These are phyloP conservation scores for Theobroma grandiflorum DNA, from an alignment of 441 rosid genomes.

Conservation along the genomic window DNA sequence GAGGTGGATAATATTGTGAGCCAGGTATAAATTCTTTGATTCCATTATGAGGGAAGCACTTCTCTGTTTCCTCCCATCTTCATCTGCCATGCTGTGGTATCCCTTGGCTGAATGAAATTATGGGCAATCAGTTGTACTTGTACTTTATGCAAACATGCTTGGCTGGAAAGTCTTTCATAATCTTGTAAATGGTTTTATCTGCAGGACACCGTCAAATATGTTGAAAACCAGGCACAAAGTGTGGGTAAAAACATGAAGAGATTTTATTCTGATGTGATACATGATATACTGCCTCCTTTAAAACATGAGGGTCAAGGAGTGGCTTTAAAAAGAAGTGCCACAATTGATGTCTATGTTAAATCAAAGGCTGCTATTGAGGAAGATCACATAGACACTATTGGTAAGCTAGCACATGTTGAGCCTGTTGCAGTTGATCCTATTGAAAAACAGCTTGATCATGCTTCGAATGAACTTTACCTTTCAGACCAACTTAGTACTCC, in stretches of 20 bases:
- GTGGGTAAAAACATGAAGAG: constrained; percentile 53
- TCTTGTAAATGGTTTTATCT: constrained; percentile 32
- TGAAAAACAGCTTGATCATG: constrained; percentile 27
- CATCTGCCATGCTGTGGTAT: constrained; percentile 3
- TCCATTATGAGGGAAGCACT: not conserved
- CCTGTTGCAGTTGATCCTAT: constrained; percentile 26
- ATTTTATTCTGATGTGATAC: constrained; percentile 51
- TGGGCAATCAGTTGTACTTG: not conserved
- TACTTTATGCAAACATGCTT: not conserved
- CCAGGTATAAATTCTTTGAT: constrained; percentile 42
- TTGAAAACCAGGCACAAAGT: constrained; percentile 54
- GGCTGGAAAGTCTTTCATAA: not conserved
- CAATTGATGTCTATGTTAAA: constrained; percentile 25
- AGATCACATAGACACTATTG: constrained; percentile 21
- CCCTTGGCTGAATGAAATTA: not conserved
- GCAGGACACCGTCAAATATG: constrained; percentile 60
- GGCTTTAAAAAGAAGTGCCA: constrained; percentile 33
- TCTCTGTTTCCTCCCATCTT: not conserved
- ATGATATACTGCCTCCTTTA: constrained; percentile 43
- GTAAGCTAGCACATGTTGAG: constrained; percentile 30
- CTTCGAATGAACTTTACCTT: constrained; percentile 19
- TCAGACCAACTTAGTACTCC: constrained; percentile 31
- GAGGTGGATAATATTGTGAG: constrained; percentile 62
- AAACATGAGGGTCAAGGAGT: constrained; percentile 42
- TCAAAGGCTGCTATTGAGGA: constrained; percentile 32